Percentiles rank a stretch among this genome's conserved stretches.
These are phyloP conservation scores for Tylopilus sp. DNA, from an alignment of 1,284 basidiomycete species.

Conservation along the genomic window DNA sequence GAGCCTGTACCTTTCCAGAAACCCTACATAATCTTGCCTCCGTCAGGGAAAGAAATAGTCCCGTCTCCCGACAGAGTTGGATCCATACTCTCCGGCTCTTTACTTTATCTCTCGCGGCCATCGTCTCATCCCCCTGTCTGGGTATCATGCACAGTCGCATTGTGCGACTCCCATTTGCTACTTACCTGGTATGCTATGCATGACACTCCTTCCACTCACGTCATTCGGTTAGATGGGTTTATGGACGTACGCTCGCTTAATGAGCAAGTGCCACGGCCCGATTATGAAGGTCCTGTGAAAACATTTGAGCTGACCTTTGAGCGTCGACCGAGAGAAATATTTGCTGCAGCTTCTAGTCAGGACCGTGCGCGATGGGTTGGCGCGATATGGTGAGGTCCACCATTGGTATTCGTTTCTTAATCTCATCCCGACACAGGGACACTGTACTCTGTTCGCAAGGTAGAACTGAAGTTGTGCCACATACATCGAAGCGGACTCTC, in stretches of 20 bases:
- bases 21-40: neutral
- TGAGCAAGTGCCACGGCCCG: conserved; percentile 44
- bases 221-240: conserved; percentile 52
- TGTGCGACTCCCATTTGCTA: conserved; percentile 49
- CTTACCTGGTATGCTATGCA: conserved; percentile 48
- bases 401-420: neutral
- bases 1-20: conserved; percentile 5
- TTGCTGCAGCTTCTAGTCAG: conserved; percentile 58
- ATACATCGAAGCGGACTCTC: conserved; percentile 2
- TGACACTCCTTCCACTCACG: conserved; percentile 45
- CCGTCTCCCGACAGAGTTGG: neutral
- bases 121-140: conserved; percentile 46
- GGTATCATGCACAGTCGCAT: conserved; percentile 50
- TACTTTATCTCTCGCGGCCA: conserved; percentile 51
- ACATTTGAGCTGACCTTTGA: conserved; percentile 66
- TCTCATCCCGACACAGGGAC: conserved; percentile 48
- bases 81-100: conserved; percentile 38
- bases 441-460: conserved; percentile 48
- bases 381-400: conserved; percentile 57
- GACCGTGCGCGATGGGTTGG: conserved; percentile 71
- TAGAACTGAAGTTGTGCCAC: neutral
- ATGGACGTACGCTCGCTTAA: conserved; percentile 62
- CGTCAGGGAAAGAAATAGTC: neutral
- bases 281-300: conserved; percentile 41
- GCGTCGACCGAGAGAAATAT: conserved; percentile 51